Evolutionary conservation across 2,329 filamentous ascomycete genomes (phyloP), one percentile per base, ranked within the genome.

Genomic region (Aureobasidium sp.): DNA sequence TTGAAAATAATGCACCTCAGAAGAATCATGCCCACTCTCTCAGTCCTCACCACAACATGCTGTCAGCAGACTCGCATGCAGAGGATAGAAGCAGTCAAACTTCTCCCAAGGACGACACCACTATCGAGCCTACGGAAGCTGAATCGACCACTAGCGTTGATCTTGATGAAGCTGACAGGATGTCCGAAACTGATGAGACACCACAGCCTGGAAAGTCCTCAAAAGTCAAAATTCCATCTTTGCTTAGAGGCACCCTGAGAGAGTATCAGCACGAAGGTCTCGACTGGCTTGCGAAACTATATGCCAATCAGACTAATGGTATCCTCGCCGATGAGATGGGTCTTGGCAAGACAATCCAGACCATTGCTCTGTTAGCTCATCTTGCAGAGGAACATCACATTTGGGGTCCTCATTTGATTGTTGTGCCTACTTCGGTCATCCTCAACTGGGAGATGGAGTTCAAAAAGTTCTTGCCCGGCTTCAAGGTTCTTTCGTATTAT

Each of bases 361-460:
- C 94, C 0, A 99, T 99, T 69, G 88, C 95, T 3, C 79, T 99
- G 3, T 81, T 99, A 41, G 94, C 94, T 5, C 93, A 99, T 72
- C 81, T 99, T 39, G 94, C 95, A 9, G 92, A 92, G 65, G 83
- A 91, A 43, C 89, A 96, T 71, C 86, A 92, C 70, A 86, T 96
- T 5, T 99, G 94, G 95, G 94, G 95, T 0, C 92, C 94, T 0
- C 94, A 99, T 78, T 79, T 99, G 27, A 90, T 99, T 53, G 89
- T 99, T 64, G 94, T 99, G 1, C 94, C 94, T 1, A 99, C 94
- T 2, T 97, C 92, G 75, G 95, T 99, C 53, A 97, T 99, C 82
- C 84, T 99, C 66, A 99, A 99, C 72, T 99, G 94, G 94, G 95
- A 99, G 74, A 97, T 97, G 89, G 94, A 99, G 75, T 99, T 99